phyloP scores from a whole-genome alignment of 805 yeast genomes.

The Sugiyamaella smithiae region DNA sequence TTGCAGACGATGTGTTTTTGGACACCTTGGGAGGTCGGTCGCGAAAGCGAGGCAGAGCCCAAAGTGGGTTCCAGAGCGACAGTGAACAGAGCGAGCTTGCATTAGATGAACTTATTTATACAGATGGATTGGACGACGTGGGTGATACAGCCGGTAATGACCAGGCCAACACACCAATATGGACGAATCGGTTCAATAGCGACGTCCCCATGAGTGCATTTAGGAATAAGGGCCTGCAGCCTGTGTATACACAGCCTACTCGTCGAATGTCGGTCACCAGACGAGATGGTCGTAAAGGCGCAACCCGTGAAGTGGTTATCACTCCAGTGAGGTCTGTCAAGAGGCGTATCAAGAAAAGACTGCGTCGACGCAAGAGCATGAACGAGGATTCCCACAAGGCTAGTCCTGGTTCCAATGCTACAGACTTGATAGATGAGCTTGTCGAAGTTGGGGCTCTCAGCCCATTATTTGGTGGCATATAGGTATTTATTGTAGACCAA shows the following conservation, averaged over 20 bases:
- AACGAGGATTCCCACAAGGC: slow-evolving; percentile 13
- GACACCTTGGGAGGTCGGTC: slow-evolving; percentile 4
- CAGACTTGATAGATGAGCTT: slow-evolving; percentile 35
- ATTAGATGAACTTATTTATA: slow-evolving; percentile 80
- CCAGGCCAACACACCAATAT: slow-evolving; percentile 32
- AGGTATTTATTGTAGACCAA: slow-evolving; percentile 7
- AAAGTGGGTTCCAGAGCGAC: slow-evolving; percentile 32
- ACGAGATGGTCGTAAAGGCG: slow-evolving; percentile 11
- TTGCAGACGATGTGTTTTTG: slow-evolving; percentile 5
- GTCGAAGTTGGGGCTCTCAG: slow-evolving; percentile 36
- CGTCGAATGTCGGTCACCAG: slow-evolving; percentile 24
- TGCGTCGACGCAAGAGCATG: slow-evolving; percentile 16
- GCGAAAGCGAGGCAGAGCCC: slow-evolving; percentile 21
- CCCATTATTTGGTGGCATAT: slow-evolving; percentile 31
- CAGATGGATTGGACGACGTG: slow-evolving; percentile 81
- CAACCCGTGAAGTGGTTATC: slow-evolving; percentile 27
- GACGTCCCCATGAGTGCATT: slow-evolving; percentile 86
- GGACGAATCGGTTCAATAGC: slow-evolving; percentile 40
- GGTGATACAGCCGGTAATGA: slow-evolving; percentile 41
- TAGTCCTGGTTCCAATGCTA: slow-evolving; percentile 19
- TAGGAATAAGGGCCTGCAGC: slow-evolving; percentile 65
- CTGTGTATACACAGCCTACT: slow-evolving; percentile 18
- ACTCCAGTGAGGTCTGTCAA: slow-evolving; percentile 30
- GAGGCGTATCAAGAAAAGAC: slow-evolving; percentile 20
- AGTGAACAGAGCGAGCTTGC: slow-evolving; percentile 45